Evolutionary conservation across 257 asterid species (phyloP).

Genomic region (Scutellaria barbata): DNA sequence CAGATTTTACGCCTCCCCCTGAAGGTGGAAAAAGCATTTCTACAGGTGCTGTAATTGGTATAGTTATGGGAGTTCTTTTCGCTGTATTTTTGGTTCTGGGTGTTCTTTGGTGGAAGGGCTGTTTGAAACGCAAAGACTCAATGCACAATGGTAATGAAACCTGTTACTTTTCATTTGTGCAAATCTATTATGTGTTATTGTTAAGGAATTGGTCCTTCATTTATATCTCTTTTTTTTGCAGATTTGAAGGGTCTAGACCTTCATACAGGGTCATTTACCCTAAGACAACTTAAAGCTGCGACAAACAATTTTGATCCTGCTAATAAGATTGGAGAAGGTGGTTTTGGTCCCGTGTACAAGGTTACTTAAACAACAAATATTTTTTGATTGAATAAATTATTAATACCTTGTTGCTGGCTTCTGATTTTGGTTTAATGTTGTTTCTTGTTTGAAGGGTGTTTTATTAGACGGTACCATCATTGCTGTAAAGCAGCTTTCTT

Average conservation of each 20-base stretch:
- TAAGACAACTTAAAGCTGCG: constrained; percentile 58
- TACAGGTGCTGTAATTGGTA: constrained; percentile 55
- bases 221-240: constrained; percentile 23
- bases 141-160: constrained; percentile 49
- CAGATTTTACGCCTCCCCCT: constrained; percentile 58
- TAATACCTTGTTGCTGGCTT: neutral
- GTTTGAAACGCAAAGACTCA: constrained; percentile 38
- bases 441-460: constrained; percentile 44
- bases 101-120: constrained; percentile 71
- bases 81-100: constrained; percentile 39
- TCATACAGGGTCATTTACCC: constrained; percentile 50
- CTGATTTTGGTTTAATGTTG: constrained; percentile 10
- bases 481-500: constrained; percentile 66
- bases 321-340: constrained; percentile 72
- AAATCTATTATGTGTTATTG: neutral
- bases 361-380: constrained; percentile 29
- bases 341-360: constrained; percentile 70
- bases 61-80: constrained; percentile 50
- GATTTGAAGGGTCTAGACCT: constrained; percentile 58
- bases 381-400: neutral
- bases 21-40: constrained; percentile 48
- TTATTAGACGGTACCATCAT: constrained; percentile 54
- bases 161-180: neutral
- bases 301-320: constrained; percentile 63
- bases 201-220: neutral